phyloP scores from a whole-genome alignment of 495 filamentous ascomycete species.

The Terfezia boudieri region DNA sequence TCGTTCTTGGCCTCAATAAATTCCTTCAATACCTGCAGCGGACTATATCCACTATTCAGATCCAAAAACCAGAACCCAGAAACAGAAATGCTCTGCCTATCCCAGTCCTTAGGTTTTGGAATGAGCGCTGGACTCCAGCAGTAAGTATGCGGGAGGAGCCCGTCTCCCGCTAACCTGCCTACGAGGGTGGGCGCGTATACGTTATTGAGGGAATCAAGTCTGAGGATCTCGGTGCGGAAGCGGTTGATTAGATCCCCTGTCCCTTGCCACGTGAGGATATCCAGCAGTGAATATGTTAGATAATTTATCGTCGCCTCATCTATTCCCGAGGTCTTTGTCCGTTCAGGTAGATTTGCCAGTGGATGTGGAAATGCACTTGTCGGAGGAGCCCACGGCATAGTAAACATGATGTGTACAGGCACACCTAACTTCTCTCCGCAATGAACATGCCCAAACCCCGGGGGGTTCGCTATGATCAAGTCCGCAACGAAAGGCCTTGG shows the following conservation, averaged over 20 bases:
- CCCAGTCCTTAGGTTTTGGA: slow-evolving; percentile 45
- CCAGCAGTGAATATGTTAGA: slow-evolving; percentile 47
- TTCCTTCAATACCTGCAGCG: slow-evolving; percentile 28
- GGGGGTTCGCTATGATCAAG: slow-evolving; percentile 47
- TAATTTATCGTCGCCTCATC: slow-evolving; percentile 45
- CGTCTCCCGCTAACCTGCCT: slow-evolving; percentile 26
- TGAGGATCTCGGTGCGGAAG: slow-evolving; percentile 37
- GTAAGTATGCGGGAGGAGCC: slow-evolving; percentile 39
- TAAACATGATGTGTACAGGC: slow-evolving; percentile 45
- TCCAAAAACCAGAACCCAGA: slow-evolving; percentile 45
- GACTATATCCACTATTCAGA: slow-evolving; percentile 35
- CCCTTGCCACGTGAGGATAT: slow-evolving; percentile 41
- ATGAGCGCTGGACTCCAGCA: slow-evolving; percentile 40
- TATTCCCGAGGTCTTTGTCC: slow-evolving; percentile 36
- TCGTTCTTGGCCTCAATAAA: slow-evolving; percentile 28
- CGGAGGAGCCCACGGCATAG: slow-evolving; percentile 36
- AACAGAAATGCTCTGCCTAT: slow-evolving; percentile 26
- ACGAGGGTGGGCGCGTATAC: slow-evolving; percentile 43
- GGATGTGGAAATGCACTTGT: slow-evolving; percentile 52
- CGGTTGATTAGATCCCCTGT: slow-evolving; percentile 43
- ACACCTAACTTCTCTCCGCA: slow-evolving; percentile 41
- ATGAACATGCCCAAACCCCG: slow-evolving; percentile 43
- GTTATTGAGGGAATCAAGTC: slow-evolving; percentile 36
- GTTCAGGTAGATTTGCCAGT: slow-evolving; percentile 28
- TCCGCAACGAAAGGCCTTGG: slow-evolving; percentile 36